A percentile compares a stretch with the other conserved stretches of the same genome.
Evolutionary conservation across 2,329 filamentous ascomycete genomes (phyloP).

Genomic region (Fusarium sp.): DNA sequence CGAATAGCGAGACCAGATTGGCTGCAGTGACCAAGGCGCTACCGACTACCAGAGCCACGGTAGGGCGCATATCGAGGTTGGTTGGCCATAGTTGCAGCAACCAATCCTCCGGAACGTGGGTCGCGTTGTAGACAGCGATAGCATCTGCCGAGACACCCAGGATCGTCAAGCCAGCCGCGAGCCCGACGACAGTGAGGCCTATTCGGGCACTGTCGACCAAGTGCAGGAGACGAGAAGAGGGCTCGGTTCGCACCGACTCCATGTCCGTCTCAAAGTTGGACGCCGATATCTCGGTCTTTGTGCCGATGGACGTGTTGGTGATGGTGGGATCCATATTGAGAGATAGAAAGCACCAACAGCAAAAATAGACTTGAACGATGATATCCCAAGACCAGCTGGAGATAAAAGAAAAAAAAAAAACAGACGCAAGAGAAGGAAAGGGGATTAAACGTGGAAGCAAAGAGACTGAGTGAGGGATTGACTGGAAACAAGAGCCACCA

Average conservation of each 20-base stretch:
- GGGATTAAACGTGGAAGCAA: constrained; percentile 7
- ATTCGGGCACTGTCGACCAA: constrained; percentile 58
- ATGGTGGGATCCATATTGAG: constrained; percentile 25
- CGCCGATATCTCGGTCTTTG: constrained; percentile 55
- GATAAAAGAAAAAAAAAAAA: constrained; percentile 16
- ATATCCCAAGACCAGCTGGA: constrained; percentile 23
- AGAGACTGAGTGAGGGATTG: constrained; percentile 6
- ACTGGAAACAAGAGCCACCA: not conserved
- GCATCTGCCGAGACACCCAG: constrained; percentile 66
- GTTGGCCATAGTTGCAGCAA: constrained; percentile 68
- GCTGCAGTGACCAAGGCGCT: constrained; percentile 61
- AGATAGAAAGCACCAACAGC: constrained; percentile 17
- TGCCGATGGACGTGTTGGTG: constrained; percentile 43
- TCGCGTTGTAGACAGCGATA: constrained; percentile 65
- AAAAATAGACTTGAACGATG: not conserved
- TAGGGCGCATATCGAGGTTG: constrained; percentile 67
- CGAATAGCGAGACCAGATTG: constrained; percentile 60
- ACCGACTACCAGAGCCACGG: constrained; percentile 64
- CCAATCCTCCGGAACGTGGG: constrained; percentile 59
- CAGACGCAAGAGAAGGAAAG: constrained; percentile 10
- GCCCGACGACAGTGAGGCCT: constrained; percentile 60
- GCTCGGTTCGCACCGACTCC: constrained; percentile 49
- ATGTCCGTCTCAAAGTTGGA: constrained; percentile 63
- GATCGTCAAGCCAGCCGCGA: constrained; percentile 63
- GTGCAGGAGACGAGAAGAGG: constrained; percentile 54